Conservation (phyloP, 139 green algal genomes). For the Haematococcus sp. region DNA sequence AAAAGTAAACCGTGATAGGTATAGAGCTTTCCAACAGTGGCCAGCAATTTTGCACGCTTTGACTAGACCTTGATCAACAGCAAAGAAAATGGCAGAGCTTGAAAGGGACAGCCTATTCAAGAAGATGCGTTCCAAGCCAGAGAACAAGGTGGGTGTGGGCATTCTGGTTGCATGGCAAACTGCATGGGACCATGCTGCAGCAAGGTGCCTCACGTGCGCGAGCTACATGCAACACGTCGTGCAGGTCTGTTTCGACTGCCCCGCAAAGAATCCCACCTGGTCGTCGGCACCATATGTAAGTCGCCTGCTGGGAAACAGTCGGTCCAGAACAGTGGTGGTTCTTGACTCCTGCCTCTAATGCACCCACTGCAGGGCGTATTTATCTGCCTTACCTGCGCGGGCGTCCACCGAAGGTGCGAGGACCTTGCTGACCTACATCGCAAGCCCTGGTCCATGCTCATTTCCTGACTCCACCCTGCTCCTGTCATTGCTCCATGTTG, state of each 20-base stretch:
- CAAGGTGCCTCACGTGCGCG: neutral
- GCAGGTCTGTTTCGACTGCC: conserved; percentile 96
- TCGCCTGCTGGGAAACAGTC: neutral
- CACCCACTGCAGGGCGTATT: conserved; percentile 64
- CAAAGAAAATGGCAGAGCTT: conserved; percentile 34
- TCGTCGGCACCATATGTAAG: conserved; percentile 85
- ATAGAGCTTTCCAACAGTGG: too few species aligned
- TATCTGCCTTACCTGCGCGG: conserved; percentile 95
- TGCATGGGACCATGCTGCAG: too few species aligned
- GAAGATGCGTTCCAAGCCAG: conserved; percentile 75
- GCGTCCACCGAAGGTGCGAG: conserved; percentile 67
- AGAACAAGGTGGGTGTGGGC: conserved; percentile 84
- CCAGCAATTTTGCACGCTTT: too few species aligned
- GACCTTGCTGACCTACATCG: too few species aligned
- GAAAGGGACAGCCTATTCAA: conserved; percentile 86
- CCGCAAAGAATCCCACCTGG: conserved; percentile 95
- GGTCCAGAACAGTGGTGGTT: too few species aligned
- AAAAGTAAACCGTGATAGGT: too few species aligned
- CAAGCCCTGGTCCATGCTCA: too few species aligned
- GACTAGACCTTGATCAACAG: too few species aligned
- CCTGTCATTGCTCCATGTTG: too few species aligned
- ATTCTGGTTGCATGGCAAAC: neutral
- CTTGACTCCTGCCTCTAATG: too few species aligned
- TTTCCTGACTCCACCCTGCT: too few species aligned
- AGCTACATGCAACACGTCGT: neutral